These are phyloP conservation scores for Chlamydomonas applanata DNA, from an alignment of 139 green algal species.

Conservation along the genomic window DNA sequence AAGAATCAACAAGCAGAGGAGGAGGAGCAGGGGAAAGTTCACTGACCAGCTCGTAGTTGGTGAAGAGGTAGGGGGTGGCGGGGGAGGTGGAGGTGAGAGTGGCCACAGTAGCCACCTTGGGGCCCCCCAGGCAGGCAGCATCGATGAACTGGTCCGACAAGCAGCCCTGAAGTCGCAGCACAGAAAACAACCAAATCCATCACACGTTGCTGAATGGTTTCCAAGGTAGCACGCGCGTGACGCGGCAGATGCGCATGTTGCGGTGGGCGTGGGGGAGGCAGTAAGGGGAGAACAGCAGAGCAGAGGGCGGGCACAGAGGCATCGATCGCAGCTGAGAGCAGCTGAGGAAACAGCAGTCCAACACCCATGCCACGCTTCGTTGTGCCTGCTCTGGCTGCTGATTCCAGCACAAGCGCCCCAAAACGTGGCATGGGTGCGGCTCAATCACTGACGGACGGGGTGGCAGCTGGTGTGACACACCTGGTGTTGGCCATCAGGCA, in stretches of 20 bases:
- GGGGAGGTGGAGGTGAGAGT: conserved; percentile 78
- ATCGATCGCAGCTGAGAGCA: background rate
- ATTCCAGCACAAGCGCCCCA: too few species aligned
- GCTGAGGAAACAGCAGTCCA: background rate
- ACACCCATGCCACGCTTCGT: background rate
- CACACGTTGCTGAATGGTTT: too few species aligned
- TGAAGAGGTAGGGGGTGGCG: conserved; percentile 84
- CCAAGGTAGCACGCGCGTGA: too few species aligned
- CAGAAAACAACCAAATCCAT: too few species aligned
- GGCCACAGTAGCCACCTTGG: conserved; percentile 79
- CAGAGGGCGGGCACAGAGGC: background rate
- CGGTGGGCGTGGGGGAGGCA: too few species aligned
- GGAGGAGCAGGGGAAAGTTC: too few species aligned
- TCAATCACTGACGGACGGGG: too few species aligned
- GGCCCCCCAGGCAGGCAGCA: conserved; percentile 55
- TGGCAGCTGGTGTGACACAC: too few species aligned
- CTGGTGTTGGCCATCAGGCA: background rate
- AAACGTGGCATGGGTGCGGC: too few species aligned
- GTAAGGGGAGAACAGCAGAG: too few species aligned
- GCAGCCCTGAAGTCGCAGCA: conserved; percentile 33
- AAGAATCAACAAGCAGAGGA: too few species aligned
- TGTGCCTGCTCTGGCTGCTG: background rate
- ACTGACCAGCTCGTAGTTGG: conserved; percentile 47
- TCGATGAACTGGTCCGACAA: conserved; percentile 61
- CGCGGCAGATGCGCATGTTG: too few species aligned